These are phyloP conservation scores for Gastrodia elata DNA, from an alignment of 106 monocot genomes.

Conservation along the genomic window DNA sequence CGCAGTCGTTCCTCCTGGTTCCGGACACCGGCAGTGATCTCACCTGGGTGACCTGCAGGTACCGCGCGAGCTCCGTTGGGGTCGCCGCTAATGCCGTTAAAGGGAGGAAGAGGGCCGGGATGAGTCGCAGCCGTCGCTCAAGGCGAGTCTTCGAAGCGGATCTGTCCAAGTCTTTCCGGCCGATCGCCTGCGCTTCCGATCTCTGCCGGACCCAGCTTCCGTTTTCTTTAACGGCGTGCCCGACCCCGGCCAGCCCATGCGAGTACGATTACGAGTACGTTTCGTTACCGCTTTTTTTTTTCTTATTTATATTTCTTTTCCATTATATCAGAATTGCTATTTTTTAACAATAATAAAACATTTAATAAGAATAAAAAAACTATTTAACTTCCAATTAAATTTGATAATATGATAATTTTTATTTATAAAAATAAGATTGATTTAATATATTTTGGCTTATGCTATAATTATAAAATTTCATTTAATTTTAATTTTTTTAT, in stretches of 20 bases:
- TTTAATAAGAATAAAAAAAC: too few species aligned
- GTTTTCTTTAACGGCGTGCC: conserved; percentile 56
- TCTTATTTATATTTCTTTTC: not conserved
- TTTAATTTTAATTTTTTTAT: too few species aligned
- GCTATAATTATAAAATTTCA: too few species aligned
- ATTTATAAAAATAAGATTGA: too few species aligned
- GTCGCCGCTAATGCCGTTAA: too few species aligned
- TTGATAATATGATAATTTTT: not conserved
- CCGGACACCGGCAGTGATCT: conserved; percentile 96
- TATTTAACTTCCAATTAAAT: not conserved
- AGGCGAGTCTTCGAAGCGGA: conserved; percentile 31
- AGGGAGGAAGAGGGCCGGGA: not conserved
- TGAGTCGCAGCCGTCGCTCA: not conserved
- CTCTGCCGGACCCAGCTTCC: conserved; percentile 47
- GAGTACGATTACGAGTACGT: conserved; percentile 64
- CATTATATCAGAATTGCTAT: too few species aligned
- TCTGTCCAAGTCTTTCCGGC: conserved; percentile 44
- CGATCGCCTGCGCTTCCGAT: conserved; percentile 49
- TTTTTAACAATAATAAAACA: not conserved
- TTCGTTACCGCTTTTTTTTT: not conserved
- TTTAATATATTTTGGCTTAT: too few species aligned
- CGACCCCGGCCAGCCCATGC: conserved; percentile 47
- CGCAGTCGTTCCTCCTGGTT: conserved; percentile 53
- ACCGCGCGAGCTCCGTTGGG: not conserved
- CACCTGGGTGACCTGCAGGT: conserved; percentile 80